Evolutionary conservation across 129 eudicot species (phyloP).

Genomic region (Flaveria linearis): DNA sequence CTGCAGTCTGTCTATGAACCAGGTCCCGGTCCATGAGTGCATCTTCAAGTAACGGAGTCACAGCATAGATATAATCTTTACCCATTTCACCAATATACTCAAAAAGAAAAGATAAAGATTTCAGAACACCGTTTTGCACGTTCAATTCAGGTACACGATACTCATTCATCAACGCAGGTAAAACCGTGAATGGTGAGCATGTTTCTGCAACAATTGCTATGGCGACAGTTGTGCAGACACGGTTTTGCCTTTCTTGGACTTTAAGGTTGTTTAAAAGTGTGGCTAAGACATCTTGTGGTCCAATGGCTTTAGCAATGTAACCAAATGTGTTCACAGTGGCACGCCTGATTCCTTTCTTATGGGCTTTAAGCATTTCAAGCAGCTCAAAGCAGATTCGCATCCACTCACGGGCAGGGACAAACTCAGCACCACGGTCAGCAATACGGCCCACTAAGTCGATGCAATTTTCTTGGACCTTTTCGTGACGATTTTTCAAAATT

Average conservation of each 20-base stretch:
- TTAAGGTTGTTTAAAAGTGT: constrained; percentile 86
- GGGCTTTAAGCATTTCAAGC: constrained; percentile 97
- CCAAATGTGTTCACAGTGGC: constrained; percentile 98
- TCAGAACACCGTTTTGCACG: constrained; percentile 90
- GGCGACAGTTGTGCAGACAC: constrained; percentile 97
- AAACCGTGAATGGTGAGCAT: constrained; percentile 89
- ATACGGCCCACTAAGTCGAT: constrained; percentile 94
- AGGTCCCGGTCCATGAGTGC: constrained; percentile 93
- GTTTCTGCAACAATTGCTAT: constrained; percentile 98
- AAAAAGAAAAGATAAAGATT: constrained; percentile 79
- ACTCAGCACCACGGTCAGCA: constrained; percentile 98
- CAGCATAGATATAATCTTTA: constrained; percentile 90
- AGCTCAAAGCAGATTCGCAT: constrained; percentile 99
- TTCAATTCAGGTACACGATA: constrained; percentile 96
- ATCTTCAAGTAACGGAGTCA: constrained; percentile 88
- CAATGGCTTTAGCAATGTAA: constrained; percentile 94
- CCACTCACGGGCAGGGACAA: constrained; percentile 97
- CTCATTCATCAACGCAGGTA: constrained; percentile 95
- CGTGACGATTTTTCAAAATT: constrained; percentile 89
- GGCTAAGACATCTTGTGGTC: constrained; percentile 94
- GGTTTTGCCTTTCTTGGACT: constrained; percentile 96
- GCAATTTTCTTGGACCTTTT: constrained; percentile 96
- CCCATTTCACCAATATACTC: constrained; percentile 99
- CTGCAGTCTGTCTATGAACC: constrained; percentile 93
- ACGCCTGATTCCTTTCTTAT: constrained; percentile 92